Conservation (phyloP, 352 stramenopile species). For the Pythium pyrilobum region DNA sequence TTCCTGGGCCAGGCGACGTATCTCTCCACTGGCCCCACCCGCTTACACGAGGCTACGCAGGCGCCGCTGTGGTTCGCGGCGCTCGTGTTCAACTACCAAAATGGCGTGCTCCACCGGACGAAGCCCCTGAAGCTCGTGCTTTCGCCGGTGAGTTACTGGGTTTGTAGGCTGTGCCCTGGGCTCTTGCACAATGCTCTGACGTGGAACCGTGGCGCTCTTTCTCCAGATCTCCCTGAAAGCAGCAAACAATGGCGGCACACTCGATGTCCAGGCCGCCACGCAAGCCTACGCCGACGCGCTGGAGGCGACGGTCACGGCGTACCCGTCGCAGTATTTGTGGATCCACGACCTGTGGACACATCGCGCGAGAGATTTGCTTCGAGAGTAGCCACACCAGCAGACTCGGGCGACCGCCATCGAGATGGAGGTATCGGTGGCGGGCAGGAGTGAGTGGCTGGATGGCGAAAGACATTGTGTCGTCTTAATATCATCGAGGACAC, state of each 20-base stretch:
- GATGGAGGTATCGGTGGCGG: no score
- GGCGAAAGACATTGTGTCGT: no score
- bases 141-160: constrained; percentile 14
- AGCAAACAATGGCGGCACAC: neutral
- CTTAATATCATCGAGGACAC: no score
- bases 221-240: constrained; percentile 2
- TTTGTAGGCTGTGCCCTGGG: no score
- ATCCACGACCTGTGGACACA: constrained; percentile 45
- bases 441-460: no score
- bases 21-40: constrained; percentile 34
- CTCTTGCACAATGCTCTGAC: neutral
- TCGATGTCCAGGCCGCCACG: constrained; percentile 16
- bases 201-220: no score
- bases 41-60: constrained; percentile 28
- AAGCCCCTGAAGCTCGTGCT: constrained; percentile 41
- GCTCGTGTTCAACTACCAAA: constrained; percentile 32
- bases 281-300: constrained; percentile 36
- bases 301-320: constrained; percentile 23
- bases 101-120: constrained; percentile 13
- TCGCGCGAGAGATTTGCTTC: neutral
- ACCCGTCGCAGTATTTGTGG: constrained; percentile 51
- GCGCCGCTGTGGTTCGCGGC: constrained; percentile 40
- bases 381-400: neutral
- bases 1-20: constrained; percentile 42
- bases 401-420: no score